Conservation (phyloP, 768 basidiomycete genomes). For the Coprinopsis cinerea region DNA sequence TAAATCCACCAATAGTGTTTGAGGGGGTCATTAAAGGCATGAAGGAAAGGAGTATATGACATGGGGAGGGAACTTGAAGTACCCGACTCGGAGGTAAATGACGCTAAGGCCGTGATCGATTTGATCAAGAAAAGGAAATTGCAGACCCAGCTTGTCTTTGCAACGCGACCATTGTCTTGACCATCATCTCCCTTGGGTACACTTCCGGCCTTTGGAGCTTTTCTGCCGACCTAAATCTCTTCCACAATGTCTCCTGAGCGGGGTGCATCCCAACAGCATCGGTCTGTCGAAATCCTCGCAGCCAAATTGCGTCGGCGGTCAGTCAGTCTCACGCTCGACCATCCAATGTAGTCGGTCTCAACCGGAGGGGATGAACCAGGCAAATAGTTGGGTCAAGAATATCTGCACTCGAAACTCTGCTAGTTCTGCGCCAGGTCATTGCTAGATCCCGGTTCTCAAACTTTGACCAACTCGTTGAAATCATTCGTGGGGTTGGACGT, state of each 20-base stretch:
- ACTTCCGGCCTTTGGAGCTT: no score
- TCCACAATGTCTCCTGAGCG: constrained; percentile 6
- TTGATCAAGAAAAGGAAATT: not conserved
- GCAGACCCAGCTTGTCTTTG: not conserved
- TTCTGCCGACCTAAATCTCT: no score
- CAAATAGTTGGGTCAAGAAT: constrained; percentile 89
- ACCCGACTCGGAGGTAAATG: no score
- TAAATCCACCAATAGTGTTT: no score
- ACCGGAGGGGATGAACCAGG: constrained; percentile 33
- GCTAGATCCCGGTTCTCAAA: constrained; percentile 81
- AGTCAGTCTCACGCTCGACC: constrained; percentile 23
- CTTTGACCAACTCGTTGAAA: constrained; percentile 76
- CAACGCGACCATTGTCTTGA: not conserved
- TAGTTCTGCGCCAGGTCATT: constrained; percentile 85
- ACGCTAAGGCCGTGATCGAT: constrained; percentile 4
- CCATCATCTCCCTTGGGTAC: no score
- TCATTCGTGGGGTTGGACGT: constrained; percentile 75
- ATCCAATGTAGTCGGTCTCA: constrained; percentile 2
- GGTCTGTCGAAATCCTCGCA: constrained; percentile 62
- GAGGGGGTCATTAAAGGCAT: no score
- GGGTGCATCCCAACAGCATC: constrained; percentile 42
- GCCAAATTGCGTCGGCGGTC: constrained; percentile 69
- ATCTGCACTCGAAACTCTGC: constrained; percentile 84
- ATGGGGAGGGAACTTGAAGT: not conserved
- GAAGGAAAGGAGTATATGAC: no score